Evolutionary conservation across 148 eudicot species (phyloP), one percentile per base, ranked within the genome.

Genomic region (Limonium bicolor): DNA sequence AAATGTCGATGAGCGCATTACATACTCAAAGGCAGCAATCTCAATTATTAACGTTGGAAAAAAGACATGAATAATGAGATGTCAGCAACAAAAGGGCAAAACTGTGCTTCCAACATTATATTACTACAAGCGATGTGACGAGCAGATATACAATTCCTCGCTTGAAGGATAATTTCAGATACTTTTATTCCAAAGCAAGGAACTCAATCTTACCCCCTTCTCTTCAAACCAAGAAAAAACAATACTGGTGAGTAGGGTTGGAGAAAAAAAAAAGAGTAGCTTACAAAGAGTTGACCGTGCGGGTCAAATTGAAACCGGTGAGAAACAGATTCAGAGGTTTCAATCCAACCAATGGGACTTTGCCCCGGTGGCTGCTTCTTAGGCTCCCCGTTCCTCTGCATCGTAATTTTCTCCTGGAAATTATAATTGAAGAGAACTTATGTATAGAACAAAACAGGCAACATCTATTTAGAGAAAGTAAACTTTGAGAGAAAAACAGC

Each of bases 251-350:
- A n/a, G n/a, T n/a, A n/a, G 20, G 27, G 11, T 26, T 3, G 7
- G 47, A 38, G 19, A 13, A 2, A 9, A 35, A 4, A 40, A 21
- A 19, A 50, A 30, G 7, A 35, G 35, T 30, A 43, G 51, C 72
- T 60, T 14, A 86, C 90, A 7, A 80, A 74, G 20, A 83, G 76
- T 53, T 58, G 69, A 20, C 86, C 80, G 29, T 52, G 44, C 6
- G 74, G 61, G 51, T 74, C 58, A 49, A 87, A 87, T 20, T 77
- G 72, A 55, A 64, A 83, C 5, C 49, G 78, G 27, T 68, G 82
- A 49, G 78, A 71, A 36, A 79, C 31, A 6, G 90, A 65, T 10
- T 82, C 86, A 25, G 82, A 82, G 32, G 67, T 76, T 37, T 87
- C 96, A 51, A 74, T 57, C 96, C 96, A 87, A 22, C 53, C 64